phyloP scores from a whole-genome alignment of 805 yeast species.

The Saturnispora saitoi region DNA sequence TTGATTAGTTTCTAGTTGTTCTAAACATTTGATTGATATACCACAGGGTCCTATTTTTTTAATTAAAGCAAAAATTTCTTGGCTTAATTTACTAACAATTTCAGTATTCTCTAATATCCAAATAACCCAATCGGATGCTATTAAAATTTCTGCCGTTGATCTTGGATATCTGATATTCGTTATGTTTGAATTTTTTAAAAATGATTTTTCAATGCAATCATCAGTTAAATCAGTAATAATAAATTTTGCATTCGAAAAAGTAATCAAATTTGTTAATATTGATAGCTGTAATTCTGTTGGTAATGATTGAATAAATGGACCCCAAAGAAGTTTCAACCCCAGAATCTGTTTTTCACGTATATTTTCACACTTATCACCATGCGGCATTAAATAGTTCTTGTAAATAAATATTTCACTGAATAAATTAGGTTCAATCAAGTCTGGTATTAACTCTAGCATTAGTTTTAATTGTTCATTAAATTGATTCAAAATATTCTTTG shows the following conservation, averaged over 20 bases:
- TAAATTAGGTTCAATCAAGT: conserved; percentile 6
- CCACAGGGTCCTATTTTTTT: conserved; percentile 4
- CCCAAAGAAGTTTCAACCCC: conserved; percentile 26
- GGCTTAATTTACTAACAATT: conserved; percentile 12
- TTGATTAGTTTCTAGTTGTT: background rate
- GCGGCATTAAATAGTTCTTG: conserved; percentile 28
- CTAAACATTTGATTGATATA: conserved; percentile 1
- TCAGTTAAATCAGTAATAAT: conserved; percentile 5
- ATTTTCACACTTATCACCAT: conserved; percentile 13
- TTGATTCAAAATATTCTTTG: conserved; percentile 34
- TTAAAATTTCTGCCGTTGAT: conserved; percentile 5
- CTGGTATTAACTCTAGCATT: background rate
- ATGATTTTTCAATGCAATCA: background rate
- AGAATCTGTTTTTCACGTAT: conserved; percentile 20
- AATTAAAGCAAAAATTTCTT: background rate
- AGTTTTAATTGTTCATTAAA: conserved; percentile 18
- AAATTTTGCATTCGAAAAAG: conserved; percentile 8
- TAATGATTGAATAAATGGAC: conserved; percentile 20
- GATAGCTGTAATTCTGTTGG: conserved; percentile 14
- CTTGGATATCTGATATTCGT: conserved; percentile 3
- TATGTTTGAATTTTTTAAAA: background rate
- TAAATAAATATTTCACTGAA: conserved; percentile 24
- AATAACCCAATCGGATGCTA: conserved; percentile 8
- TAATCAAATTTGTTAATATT: conserved; percentile 15
- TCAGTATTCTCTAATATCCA: conserved; percentile 11